Base-by-base conservation (phyloP, 1,139 yeast species). In the Blastobotrys petasosporus region DNA sequence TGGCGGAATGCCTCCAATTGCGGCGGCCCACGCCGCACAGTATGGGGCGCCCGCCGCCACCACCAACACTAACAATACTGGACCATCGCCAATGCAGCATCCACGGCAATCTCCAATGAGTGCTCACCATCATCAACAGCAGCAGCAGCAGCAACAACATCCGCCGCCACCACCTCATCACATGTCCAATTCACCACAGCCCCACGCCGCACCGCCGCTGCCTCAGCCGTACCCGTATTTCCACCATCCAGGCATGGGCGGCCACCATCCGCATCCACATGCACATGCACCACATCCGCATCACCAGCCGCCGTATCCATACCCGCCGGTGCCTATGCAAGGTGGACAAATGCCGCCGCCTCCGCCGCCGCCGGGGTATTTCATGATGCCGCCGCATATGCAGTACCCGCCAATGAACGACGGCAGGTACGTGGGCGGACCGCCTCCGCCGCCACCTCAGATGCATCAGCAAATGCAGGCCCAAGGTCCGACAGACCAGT, bases 201-300 rank as follows among this genome's bases (percentile, higher is more conserved):
- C 20, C 11, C 36, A 13, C 32, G 4, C 25, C 7, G 25, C 32
- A 7, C 43, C 28, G 20, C 17, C 25, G 32, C 47, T 38, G 25
- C 30, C 30, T 16, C 44, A 40, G 20, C 42, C 47, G 16, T 48
- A 45, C 29, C 37, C 42, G 12, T 45, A 39, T 9, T 20, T 25
- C 16, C 43, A 16, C 12, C 32, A 30, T 16, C 35, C 28, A 8
- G 38, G 38, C 15, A 54, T 37, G 45, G 50, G 32, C 44, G 50
- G 15, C 50, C 46, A 16, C 47, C 55, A 34, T 8, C 42, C 15
- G 30, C 30, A 32, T 3, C 33, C 15, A 46, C 41, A 32, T 51
- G 29, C 10, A 49, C 41, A 1, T 39, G 33, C 11, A 37, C 41
- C 7, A 47, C 45, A 32, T 17, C 32, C 31, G 5, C 32, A 25